phyloP scores from a whole-genome alignment of 805 yeast species.

The Candida glaebosa region DNA sequence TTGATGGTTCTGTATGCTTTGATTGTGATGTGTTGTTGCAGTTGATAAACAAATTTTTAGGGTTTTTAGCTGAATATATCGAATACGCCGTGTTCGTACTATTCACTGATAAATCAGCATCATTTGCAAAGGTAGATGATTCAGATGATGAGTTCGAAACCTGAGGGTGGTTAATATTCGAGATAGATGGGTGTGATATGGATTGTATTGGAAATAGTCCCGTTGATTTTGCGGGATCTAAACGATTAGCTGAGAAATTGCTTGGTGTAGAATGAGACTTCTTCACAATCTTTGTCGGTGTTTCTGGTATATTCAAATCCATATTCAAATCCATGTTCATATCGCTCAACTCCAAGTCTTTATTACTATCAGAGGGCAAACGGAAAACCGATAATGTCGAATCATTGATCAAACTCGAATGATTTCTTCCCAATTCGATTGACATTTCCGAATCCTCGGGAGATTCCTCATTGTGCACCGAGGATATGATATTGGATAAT shows the following conservation, averaged over 20 bases:
- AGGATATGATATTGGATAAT: slow-evolving; percentile 16
- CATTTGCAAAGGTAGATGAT: slow-evolving; percentile 1
- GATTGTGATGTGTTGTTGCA: slow-evolving; percentile 2
- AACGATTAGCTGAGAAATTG: slow-evolving; percentile 21
- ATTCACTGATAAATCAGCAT: not conserved
- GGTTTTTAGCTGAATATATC: slow-evolving; percentile 3
- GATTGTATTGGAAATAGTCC: not conserved
- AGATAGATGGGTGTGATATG: slow-evolving; percentile 1
- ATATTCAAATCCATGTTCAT: slow-evolving; percentile 16
- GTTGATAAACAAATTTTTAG: not conserved
- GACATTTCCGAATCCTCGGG: slow-evolving; percentile 26
- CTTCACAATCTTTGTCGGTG: slow-evolving; percentile 35
- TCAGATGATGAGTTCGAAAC: slow-evolving; percentile 1
- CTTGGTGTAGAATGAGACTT: slow-evolving; percentile 27
- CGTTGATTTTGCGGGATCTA: slow-evolving; percentile 3
- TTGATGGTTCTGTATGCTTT: slow-evolving; percentile 14
- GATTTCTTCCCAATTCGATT: slow-evolving; percentile 40
- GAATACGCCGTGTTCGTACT: not conserved
- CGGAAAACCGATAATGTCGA: slow-evolving; percentile 30
- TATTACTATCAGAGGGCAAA: slow-evolving; percentile 17
- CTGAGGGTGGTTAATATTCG: not conserved
- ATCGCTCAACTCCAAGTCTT: slow-evolving; percentile 7
- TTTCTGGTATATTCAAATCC: slow-evolving; percentile 25
- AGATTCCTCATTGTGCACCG: slow-evolving; percentile 16
- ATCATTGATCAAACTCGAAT: slow-evolving; percentile 23